Evolutionary conservation across 2,329 filamentous ascomycete species (phyloP).

Genomic region (Pseudogymnoascus verrucosus): DNA sequence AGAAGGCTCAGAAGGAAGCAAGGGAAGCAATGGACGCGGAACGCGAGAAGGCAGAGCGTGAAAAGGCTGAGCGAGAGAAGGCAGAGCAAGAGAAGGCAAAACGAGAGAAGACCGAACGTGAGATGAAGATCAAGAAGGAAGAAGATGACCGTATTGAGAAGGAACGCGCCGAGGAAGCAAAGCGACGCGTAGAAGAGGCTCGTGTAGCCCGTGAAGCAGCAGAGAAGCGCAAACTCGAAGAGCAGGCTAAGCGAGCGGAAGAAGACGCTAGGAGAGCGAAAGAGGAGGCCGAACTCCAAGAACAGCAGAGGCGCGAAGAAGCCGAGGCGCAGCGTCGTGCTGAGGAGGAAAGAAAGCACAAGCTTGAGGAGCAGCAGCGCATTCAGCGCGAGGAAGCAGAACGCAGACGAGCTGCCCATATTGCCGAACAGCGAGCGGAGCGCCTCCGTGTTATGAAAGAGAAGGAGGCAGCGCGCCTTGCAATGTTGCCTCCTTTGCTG

Average conservation of each 20-base stretch:
- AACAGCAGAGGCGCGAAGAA: constrained; percentile 40
- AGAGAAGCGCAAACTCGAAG: constrained; percentile 18
- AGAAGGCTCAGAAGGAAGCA: constrained; percentile 28
- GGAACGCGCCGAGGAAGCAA: constrained; percentile 23
- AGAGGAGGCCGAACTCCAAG: constrained; percentile 33
- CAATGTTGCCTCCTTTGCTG: constrained; percentile 51
- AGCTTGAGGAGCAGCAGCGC: constrained; percentile 41
- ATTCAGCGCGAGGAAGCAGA: constrained; percentile 39
- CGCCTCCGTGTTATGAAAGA: constrained; percentile 40
- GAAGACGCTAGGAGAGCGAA: constrained; percentile 27
- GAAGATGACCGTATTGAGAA: constrained; percentile 28
- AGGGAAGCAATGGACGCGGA: constrained; percentile 22
- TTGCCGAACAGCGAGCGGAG: constrained; percentile 39
- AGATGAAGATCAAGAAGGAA: constrained; percentile 15
- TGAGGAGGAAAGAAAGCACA: constrained; percentile 43
- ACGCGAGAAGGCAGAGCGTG: constrained; percentile 26
- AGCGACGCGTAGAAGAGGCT: constrained; percentile 17
- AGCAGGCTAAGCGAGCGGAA: constrained; percentile 11
- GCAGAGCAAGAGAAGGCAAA: constrained; percentile 7
- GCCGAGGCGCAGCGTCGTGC: constrained; percentile 41
- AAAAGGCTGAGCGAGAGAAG: constrained; percentile 21
- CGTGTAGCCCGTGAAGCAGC: constrained; percentile 22
- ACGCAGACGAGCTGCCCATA: constrained; percentile 36
- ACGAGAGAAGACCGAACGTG: constrained; percentile 6
- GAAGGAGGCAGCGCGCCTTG: constrained; percentile 45